Conservation (phyloP, 2,329 filamentous ascomycete species). For the Aspergillus fischeri region DNA sequence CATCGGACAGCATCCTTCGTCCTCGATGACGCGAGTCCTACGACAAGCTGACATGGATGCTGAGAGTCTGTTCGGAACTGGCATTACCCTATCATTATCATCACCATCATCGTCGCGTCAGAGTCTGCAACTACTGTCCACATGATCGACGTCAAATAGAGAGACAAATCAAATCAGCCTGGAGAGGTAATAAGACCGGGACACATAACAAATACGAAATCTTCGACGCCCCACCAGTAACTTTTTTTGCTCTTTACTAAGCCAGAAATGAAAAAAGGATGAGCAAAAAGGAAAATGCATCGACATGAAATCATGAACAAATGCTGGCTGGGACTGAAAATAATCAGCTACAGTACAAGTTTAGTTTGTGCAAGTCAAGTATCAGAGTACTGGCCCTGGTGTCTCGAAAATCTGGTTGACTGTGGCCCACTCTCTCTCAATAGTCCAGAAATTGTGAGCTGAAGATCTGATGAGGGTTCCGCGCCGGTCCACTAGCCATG, state of each 20-base stretch:
- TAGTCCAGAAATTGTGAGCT: constrained; percentile 2
- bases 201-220: neutral
- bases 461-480: constrained; percentile 17
- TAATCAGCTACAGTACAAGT: constrained; percentile 2
- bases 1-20: neutral
- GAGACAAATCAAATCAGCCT: neutral
- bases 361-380: constrained; percentile 7
- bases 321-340: neutral
- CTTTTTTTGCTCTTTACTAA: neutral
- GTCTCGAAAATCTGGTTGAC: neutral
- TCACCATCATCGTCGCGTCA: neutral
- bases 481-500: constrained; percentile 13
- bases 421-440: neutral
- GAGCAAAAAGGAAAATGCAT: neutral
- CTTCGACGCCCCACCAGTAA: neutral
- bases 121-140: neutral
- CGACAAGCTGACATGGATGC: neutral
- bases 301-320: neutral
- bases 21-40: neutral
- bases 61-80: neutral
- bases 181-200: too few relatives aligned
- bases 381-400: constrained; percentile 2
- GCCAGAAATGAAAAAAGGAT: constrained; percentile 4
- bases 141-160: neutral
- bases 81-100: neutral